Conservation (phyloP, 192 early-diverging fungal species). For the Geranomyces michiganensis region DNA sequence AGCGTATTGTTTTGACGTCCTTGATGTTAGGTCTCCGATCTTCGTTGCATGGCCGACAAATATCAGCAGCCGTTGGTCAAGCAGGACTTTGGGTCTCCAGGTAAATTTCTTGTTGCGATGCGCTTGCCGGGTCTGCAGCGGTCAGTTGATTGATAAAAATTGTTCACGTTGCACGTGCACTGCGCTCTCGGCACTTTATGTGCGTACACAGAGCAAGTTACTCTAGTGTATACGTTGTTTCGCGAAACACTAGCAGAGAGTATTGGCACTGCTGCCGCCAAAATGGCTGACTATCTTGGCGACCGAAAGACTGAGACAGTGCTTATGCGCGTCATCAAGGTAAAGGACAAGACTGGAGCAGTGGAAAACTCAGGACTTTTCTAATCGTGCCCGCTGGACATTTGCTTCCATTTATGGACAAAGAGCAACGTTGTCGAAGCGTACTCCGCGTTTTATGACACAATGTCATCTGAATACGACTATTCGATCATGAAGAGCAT, state of each 20-base stretch:
- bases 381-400: too few relatives aligned
- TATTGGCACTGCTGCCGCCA: slow-evolving; percentile 56
- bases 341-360: slow-evolving; percentile 25
- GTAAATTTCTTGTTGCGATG: slow-evolving; percentile 31
- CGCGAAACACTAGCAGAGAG: slow-evolving; percentile 52
- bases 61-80: slow-evolving; percentile 44
- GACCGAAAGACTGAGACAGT: slow-evolving; percentile 77
- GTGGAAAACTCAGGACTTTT: too few relatives aligned
- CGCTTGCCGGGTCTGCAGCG: too few relatives aligned
- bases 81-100: slow-evolving; percentile 55
- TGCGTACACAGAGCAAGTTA: slow-evolving; percentile 14
- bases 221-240: slow-evolving; percentile 38
- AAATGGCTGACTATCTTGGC: slow-evolving; percentile 72
- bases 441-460: slow-evolving; percentile 38
- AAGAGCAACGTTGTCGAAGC: slow-evolving; percentile 46
- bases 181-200: background rate
- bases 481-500: slow-evolving; percentile 32
- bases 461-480: slow-evolving; percentile 40
- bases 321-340: slow-evolving; percentile 72
- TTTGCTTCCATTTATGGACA: too few relatives aligned
- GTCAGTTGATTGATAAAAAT: background rate
- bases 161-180: too few relatives aligned
- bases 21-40: slow-evolving; percentile 9
- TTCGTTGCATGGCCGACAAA: slow-evolving; percentile 9
- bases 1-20: too few relatives aligned